Base-by-base conservation (phyloP, 2,329 filamentous ascomycete species). In the Hypoxylon rubiginosum region DNA sequence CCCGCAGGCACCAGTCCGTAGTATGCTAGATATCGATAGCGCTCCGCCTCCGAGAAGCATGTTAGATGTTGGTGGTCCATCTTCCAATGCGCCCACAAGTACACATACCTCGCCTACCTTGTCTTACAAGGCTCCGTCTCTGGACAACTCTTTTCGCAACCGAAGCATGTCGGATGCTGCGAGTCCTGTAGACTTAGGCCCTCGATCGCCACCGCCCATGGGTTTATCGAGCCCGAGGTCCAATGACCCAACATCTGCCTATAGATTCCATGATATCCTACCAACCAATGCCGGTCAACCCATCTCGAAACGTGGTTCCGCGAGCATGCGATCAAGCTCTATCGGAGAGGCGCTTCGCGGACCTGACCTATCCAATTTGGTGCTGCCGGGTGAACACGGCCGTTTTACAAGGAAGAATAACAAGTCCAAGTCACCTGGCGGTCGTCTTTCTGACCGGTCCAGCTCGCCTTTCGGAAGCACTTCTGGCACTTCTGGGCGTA, bases 21-120 rank as follows among this genome's bases (percentile, higher is more conserved):
- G 88, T 78, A 89, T 92, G 87, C 83, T 91, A 62, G 87, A 90
- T 72, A 80, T 89, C 68, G 83, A 83, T 70, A 80, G 80, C 58
- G 81, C 79, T 5, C 78, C 80, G 3, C 79, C 79, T 46, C 74
- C 83, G 34, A 80, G 84, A 72, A 88, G 85, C 72, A 87, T 87
- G 84, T 78, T 88, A 30, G 84, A 85, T 71, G 73, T 84, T 43
- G 80, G 81, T 58, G 77, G 77, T 24, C 78, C 83, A 30, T 73
- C 70, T 19, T 68, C 70, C 54, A 62, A 76, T 7, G 75, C 74
- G 32, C 75, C 79, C 9, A 73, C 79, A 34, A 86, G 84, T 67
- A 81, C 81, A 15, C 82, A 82, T 13, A 81, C 79, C 8, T 85
- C 84, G 9, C 84, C 84, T 1, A 82, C 81, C 11, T 78, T 83